phyloP scores from a whole-genome alignment of 352 stramenopile species.

The Phytophthora cajani region DNA sequence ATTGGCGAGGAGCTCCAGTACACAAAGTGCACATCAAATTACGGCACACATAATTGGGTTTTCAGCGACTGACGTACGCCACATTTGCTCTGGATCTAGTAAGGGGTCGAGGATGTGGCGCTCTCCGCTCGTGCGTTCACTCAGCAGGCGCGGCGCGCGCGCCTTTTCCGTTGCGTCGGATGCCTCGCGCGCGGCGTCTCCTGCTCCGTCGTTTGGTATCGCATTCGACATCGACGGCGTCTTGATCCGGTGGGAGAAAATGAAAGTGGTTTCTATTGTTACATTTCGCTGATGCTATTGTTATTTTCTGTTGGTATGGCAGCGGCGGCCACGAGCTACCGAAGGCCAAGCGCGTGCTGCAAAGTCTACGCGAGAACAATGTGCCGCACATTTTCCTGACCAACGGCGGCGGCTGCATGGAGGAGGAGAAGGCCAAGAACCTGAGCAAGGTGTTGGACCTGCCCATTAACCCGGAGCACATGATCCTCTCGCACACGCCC shows the following conservation, averaged over 20 bases:
- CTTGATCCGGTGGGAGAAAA: constrained; percentile 70
- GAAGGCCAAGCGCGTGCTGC: constrained; percentile 68
- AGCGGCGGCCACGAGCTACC: constrained; percentile 79
- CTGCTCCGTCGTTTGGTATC: constrained; percentile 68
- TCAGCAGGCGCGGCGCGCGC: constrained; percentile 11
- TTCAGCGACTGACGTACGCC: background rate
- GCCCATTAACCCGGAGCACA: constrained; percentile 72
- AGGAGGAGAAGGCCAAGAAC: constrained; percentile 82
- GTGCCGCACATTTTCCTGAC: constrained; percentile 92
- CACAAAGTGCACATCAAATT: background rate
- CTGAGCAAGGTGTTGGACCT: constrained; percentile 69
- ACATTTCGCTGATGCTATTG: constrained; percentile 7
- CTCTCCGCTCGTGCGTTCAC: constrained; percentile 13
- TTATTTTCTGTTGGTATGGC: background rate
- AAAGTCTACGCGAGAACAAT: constrained; percentile 59
- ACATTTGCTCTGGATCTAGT: background rate
- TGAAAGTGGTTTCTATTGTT: constrained; percentile 1
- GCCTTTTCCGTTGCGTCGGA: constrained; percentile 16
- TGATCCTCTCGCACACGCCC: constrained; percentile 90
- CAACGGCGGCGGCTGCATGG: constrained; percentile 89
- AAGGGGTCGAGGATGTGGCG: constrained; percentile 24
- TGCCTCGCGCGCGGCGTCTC: background rate
- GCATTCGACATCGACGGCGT: constrained; percentile 94
- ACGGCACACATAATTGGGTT: background rate
- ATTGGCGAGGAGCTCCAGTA: constrained; percentile 8